phyloP scores from a whole-genome alignment of 2,329 filamentous ascomycete genomes.

The Fusarium globosum region DNA sequence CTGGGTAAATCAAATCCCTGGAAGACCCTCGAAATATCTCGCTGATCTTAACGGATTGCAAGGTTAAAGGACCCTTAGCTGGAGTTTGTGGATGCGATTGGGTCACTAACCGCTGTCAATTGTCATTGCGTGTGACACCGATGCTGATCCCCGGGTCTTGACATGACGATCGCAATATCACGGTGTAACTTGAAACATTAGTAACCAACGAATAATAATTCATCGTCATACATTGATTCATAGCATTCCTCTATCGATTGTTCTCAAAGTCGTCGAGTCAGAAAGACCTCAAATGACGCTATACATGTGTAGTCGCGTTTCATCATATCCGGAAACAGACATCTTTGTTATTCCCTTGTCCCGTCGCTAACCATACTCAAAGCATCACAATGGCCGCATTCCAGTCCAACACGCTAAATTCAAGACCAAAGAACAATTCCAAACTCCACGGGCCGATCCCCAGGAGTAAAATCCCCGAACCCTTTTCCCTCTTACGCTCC shows the following conservation, averaged over 20 bases:
- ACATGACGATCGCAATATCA: neutral
- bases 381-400: neutral
- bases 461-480: neutral
- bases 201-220: neutral
- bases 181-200: neutral
- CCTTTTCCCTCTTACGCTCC: neutral
- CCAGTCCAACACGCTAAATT: constrained; percentile 8
- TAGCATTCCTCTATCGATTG: neutral
- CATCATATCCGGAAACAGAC: neutral
- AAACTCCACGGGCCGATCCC: neutral
- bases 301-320: neutral
- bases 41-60: neutral
- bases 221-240: neutral
- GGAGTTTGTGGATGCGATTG: neutral
- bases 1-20: neutral
- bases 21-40: neutral
- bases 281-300: neutral
- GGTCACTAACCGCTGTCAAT: neutral
- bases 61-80: neutral
- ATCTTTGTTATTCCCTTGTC: neutral
- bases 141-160: neutral
- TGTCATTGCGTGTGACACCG: neutral
- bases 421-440: neutral
- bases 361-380: neutral
- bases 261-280: neutral